Percentiles rank a stretch among this genome's conserved stretches.
Conservation (phyloP, 768 basidiomycete genomes). For the Lactarius vividus region DNA sequence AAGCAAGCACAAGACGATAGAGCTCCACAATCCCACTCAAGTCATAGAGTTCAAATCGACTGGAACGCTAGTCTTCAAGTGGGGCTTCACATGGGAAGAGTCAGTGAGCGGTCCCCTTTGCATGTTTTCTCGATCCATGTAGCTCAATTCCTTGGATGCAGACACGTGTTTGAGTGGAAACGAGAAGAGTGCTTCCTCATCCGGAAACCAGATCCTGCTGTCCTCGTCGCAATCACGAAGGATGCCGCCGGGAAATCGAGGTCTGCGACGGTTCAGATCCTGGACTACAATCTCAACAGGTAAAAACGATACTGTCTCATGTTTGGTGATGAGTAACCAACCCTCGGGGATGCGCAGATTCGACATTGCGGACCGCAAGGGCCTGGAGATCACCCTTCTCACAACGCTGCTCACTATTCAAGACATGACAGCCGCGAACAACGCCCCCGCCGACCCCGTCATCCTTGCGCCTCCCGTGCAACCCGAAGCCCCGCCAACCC, state of each 20-base stretch:
- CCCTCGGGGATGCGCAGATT: constrained; percentile 46
- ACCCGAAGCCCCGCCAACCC: constrained; percentile 37
- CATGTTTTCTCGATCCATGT: background rate
- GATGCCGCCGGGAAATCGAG: constrained; percentile 66
- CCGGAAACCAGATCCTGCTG: constrained; percentile 84
- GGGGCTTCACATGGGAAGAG: constrained; percentile 84
- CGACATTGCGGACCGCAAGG: constrained; percentile 82
- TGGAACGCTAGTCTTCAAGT: constrained; percentile 70
- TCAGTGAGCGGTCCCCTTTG: constrained; percentile 38
- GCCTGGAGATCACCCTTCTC: constrained; percentile 78
- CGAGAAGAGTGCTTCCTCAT: constrained; percentile 80
- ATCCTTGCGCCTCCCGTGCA: constrained; percentile 2
- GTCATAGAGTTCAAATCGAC: constrained; percentile 71
- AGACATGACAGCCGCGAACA: constrained; percentile 60
- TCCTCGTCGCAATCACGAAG: constrained; percentile 78
- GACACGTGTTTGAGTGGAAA: constrained; percentile 85
- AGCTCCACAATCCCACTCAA: constrained; percentile 70
- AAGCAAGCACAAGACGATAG: constrained; percentile 70
- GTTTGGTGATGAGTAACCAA: background rate
- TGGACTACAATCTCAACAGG: constrained; percentile 86
- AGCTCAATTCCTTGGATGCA: constrained; percentile 32
- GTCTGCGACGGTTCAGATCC: constrained; percentile 65
- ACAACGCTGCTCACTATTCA: constrained; percentile 75
- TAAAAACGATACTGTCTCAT: constrained; percentile 30
- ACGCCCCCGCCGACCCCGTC: constrained; percentile 31